A percentile compares a stretch with the other conserved stretches of the same genome.
Conservation (phyloP, 495 filamentous ascomycete genomes). For the Thermothielavioides terrestris region DNA sequence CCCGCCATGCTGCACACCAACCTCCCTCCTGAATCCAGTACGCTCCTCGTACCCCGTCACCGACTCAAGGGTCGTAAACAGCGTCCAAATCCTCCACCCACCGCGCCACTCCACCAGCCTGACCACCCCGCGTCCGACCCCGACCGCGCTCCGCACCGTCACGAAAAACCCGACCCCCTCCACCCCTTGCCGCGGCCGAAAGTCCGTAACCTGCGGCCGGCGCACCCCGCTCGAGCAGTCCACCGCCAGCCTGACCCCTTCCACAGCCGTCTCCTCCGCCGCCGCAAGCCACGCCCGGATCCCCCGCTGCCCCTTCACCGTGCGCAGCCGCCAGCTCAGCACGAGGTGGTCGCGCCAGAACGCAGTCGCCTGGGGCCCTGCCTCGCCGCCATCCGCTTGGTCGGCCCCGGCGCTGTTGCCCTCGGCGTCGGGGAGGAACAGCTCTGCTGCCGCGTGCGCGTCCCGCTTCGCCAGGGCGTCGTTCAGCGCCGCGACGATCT, state of each 20-base stretch:
- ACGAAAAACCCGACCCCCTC: slow-evolving; percentile 47
- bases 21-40: slow-evolving; percentile 36
- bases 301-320: slow-evolving; percentile 45
- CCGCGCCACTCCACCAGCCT: slow-evolving; percentile 41
- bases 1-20: slow-evolving; percentile 45
- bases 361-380: too few relatives aligned
- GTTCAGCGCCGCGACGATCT: slow-evolving; percentile 43
- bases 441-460: slow-evolving; percentile 22
- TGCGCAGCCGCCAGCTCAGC: slow-evolving; percentile 52
- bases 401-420: slow-evolving; percentile 25
- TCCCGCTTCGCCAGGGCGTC: slow-evolving; percentile 31
- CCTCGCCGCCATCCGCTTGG: neutral
- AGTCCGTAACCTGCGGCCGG: slow-evolving; percentile 37
- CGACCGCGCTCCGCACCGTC: slow-evolving; percentile 43
- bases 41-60: slow-evolving; percentile 47
- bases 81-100: slow-evolving; percentile 57
- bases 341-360: slow-evolving; percentile 60
- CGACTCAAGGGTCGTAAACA: slow-evolving; percentile 52
- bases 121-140: slow-evolving; percentile 49
- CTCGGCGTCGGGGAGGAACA: slow-evolving; percentile 37
- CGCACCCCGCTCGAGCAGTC: slow-evolving; percentile 37
- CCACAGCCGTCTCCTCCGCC: neutral
- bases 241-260: slow-evolving; percentile 33
- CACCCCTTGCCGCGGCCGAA: slow-evolving; percentile 39
- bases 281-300: slow-evolving; percentile 32